Conservation (phyloP, 2,329 filamentous ascomycete species). For the Phyllosticta capitalensis region DNA sequence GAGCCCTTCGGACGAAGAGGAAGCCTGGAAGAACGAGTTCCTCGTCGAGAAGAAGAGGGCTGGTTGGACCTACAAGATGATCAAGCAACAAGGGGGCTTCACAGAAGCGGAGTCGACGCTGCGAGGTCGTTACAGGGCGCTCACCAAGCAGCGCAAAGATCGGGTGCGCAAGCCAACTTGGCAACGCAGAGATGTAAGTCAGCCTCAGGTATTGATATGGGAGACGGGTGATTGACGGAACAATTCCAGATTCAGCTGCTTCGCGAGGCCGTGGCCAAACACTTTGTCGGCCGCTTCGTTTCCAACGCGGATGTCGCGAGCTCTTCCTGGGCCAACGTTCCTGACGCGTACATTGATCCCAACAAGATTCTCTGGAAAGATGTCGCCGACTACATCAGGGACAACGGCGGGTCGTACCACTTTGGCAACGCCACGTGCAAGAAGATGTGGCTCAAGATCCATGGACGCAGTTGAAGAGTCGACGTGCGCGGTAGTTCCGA, state of each 20-base stretch:
- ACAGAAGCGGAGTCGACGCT: slow-evolving; percentile 62
- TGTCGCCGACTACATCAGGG: slow-evolving; percentile 44
- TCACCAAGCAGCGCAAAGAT: slow-evolving; percentile 54
- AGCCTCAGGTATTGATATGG: not conserved
- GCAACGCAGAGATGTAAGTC: slow-evolving; percentile 54
- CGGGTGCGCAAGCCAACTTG: slow-evolving; percentile 59
- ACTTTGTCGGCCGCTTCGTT: slow-evolving; percentile 13
- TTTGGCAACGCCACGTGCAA: slow-evolving; percentile 55
- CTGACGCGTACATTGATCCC: slow-evolving; percentile 7
- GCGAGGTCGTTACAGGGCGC: slow-evolving; percentile 54
- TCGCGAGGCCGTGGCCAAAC: not conserved
- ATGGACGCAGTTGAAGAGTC: not conserved
- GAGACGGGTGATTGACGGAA: not conserved
- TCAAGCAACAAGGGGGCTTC: slow-evolving; percentile 47
- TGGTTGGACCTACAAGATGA: slow-evolving; percentile 57
- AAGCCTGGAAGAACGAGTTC: slow-evolving; percentile 17
- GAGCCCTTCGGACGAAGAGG: not conserved
- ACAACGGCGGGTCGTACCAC: slow-evolving; percentile 45
- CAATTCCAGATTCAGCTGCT: slow-evolving; percentile 4
- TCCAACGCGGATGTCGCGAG: not conserved
- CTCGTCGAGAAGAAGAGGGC: slow-evolving; percentile 45
- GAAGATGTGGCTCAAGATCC: slow-evolving; percentile 47
- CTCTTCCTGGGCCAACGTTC: not conserved
- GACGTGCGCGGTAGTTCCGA: not conserved
- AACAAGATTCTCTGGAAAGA: slow-evolving; percentile 50